Percentiles rank a stretch among this genome's conserved stretches.
Evolutionary conservation across 148 eudicot genomes (phyloP).

Genomic region (Hydrangea macrophylla): DNA sequence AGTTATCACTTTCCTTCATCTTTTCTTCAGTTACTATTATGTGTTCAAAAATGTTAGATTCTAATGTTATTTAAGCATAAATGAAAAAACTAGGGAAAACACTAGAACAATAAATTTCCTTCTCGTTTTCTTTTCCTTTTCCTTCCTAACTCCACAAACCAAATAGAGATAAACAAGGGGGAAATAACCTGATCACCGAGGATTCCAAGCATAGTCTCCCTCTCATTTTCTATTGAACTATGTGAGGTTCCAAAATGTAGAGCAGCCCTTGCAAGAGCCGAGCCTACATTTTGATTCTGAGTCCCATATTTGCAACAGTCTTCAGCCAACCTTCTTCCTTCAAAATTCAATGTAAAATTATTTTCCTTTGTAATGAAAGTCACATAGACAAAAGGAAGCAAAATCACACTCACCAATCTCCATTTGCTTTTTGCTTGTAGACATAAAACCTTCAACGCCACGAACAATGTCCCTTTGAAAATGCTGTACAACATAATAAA

Average conservation of each 20-base stretch:
- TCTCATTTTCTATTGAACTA: conserved; percentile 54
- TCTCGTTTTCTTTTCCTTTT: too few relatives aligned
- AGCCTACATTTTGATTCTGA: conserved; percentile 46
- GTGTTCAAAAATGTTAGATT: too few relatives aligned
- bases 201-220: conserved; percentile 52
- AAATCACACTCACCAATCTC: conserved; percentile 50
- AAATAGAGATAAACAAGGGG: not conserved
- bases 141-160: too few relatives aligned
- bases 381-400: conserved; percentile 5
- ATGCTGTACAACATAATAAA: conserved; percentile 47
- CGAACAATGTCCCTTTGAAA: conserved; percentile 71
- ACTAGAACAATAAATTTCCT: too few relatives aligned
- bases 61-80: too few relatives aligned
- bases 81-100: too few relatives aligned
- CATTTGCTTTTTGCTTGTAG: conserved; percentile 67
- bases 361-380: not conserved
- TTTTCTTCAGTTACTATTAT: too few relatives aligned
- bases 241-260: conserved; percentile 53
- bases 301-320: conserved; percentile 67
- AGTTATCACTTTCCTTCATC: too few relatives aligned
- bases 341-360: conserved; percentile 15
- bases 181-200: conserved; percentile 53
- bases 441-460: conserved; percentile 61
- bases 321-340: conserved; percentile 71
- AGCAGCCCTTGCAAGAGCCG: conserved; percentile 58